Percentiles rank a stretch among this genome's conserved stretches.
Evolutionary conservation across 352 stramenopile species (phyloP).

Genomic region (Globisporangium parvum): DNA sequence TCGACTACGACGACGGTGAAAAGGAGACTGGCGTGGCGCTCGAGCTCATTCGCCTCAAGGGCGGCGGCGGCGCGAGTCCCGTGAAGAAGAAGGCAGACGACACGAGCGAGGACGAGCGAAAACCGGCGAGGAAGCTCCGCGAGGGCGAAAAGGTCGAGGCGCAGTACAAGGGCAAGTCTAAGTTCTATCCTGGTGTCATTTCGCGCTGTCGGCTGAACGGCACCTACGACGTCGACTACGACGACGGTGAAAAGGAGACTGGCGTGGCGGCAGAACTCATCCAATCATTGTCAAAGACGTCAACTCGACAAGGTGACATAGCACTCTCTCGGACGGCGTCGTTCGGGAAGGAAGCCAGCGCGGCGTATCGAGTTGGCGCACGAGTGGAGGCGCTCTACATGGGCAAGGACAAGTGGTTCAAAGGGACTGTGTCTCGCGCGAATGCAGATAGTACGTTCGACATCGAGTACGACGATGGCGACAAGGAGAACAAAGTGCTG

Average conservation of each 20-base stretch:
- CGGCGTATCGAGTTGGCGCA: constrained; percentile 7
- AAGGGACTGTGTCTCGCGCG: constrained; percentile 36
- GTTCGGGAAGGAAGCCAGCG: not conserved
- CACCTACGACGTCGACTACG: too few relatives aligned
- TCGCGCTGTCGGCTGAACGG: too few relatives aligned
- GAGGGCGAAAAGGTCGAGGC: constrained; percentile 21
- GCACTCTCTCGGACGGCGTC: not conserved
- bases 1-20: too few relatives aligned
- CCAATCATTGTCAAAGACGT: not conserved
- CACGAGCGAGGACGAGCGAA: not conserved
- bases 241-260: too few relatives aligned
- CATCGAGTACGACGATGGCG: constrained; percentile 60
- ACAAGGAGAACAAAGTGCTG: constrained; percentile 36
- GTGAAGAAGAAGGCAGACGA: not conserved
- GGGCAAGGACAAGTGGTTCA: constrained; percentile 55
- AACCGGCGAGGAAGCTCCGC: not conserved
- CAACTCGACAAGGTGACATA: constrained; percentile 9
- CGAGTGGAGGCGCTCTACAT: constrained; percentile 61
- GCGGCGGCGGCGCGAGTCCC: constrained; percentile 16
- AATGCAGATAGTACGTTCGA: constrained; percentile 53
- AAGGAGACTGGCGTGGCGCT: too few relatives aligned
- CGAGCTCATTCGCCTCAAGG: constrained; percentile 25
- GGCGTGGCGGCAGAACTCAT: not conserved
- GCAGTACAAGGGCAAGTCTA: constrained; percentile 17
- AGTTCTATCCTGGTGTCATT: too few relatives aligned